phyloP scores from a whole-genome alignment of 2,329 filamentous ascomycete species.

The Monosporascus sp. region DNA sequence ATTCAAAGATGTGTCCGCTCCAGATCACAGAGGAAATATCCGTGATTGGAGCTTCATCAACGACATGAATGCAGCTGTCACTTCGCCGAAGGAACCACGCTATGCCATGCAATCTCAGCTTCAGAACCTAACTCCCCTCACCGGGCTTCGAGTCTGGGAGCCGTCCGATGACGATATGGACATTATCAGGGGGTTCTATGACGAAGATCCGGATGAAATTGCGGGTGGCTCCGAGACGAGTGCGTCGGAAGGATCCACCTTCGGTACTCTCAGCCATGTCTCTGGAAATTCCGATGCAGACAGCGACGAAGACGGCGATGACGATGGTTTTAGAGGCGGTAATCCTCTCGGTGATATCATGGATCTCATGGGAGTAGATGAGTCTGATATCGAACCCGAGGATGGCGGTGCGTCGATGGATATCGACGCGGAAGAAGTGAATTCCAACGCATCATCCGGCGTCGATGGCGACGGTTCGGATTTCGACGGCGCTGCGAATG shows the following conservation, averaged over 20 bases:
- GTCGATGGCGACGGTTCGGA: too few relatives aligned
- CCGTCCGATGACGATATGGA: slow-evolving; percentile 12
- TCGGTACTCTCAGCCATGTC: not conserved
- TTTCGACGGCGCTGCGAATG: too few relatives aligned
- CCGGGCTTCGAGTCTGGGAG: slow-evolving; percentile 8
- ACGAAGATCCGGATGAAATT: slow-evolving; percentile 3
- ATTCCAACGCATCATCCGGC: too few relatives aligned
- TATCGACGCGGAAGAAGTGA: too few relatives aligned
- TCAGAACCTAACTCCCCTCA: slow-evolving; percentile 16
- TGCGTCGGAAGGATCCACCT: not conserved
- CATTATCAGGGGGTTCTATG: slow-evolving; percentile 18
- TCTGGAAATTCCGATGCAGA: not conserved
- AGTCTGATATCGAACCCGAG: not conserved
- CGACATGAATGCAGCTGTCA: slow-evolving; percentile 25
- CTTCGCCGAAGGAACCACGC: slow-evolving; percentile 13
- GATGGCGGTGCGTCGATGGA: too few relatives aligned
- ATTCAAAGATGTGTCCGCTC: slow-evolving; percentile 34
- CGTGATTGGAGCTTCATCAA: slow-evolving; percentile 28
- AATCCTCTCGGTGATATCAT: not conserved
- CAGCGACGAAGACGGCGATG: slow-evolving; percentile 2
- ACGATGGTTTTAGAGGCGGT: not conserved
- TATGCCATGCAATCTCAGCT: slow-evolving; percentile 13
- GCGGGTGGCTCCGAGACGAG: not conserved
- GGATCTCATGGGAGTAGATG: slow-evolving; percentile 1
- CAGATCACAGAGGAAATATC: slow-evolving; percentile 10